A percentile compares a stretch with the other conserved stretches of the same genome.
Conservation (phyloP, 2,329 filamentous ascomycete genomes). For the Penicillium sp. region DNA sequence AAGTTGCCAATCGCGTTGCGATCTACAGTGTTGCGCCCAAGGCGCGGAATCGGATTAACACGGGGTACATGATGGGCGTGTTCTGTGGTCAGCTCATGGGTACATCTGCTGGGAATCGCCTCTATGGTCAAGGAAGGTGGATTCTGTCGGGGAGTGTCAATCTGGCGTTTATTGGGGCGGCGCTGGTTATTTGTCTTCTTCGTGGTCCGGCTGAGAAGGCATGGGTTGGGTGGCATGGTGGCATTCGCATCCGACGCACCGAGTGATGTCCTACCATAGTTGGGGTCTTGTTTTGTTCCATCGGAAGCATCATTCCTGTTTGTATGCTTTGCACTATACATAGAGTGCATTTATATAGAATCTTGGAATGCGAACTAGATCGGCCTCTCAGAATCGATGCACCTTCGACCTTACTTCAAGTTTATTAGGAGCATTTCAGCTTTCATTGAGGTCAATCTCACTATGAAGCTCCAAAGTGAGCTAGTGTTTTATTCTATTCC, state of each 20-base stretch:
- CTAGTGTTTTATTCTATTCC: too few relatives aligned
- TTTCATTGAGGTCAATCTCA: too few relatives aligned
- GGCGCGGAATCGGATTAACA: slow-evolving; percentile 73
- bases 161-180: slow-evolving; percentile 53
- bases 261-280: neutral
- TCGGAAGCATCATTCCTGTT: neutral
- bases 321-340: neutral
- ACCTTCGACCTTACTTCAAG: too few relatives aligned
- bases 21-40: slow-evolving; percentile 71
- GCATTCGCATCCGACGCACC: slow-evolving; percentile 46
- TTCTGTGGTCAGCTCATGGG: slow-evolving; percentile 76
- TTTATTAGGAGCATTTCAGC: too few relatives aligned
- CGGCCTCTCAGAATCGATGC: too few relatives aligned
- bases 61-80: slow-evolving; percentile 73
- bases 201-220: slow-evolving; percentile 56
- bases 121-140: slow-evolving; percentile 59
- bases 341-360: neutral
- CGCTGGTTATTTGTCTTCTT: slow-evolving; percentile 46
- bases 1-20: slow-evolving; percentile 64
- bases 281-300: neutral
- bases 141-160: slow-evolving; percentile 55
- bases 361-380: neutral
- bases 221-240: slow-evolving; percentile 62
- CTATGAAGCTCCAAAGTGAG: too few relatives aligned
- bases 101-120: slow-evolving; percentile 56